Base-by-base conservation (phyloP, 495 filamentous ascomycete species). In the Trichoderma asperelloides region DNA sequence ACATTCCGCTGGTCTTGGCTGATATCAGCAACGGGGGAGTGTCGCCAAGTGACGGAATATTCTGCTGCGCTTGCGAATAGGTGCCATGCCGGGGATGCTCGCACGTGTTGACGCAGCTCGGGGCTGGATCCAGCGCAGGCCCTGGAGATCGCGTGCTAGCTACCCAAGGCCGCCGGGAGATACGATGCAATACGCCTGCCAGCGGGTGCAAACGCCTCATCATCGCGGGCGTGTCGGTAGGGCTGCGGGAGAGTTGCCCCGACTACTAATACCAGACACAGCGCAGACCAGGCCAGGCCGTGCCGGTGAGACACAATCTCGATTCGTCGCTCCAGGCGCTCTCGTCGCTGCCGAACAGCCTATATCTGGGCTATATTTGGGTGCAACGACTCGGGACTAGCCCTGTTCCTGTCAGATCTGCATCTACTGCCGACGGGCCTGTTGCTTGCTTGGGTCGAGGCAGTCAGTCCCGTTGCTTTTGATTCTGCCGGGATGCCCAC, bases 341-440 rank as follows among this genome's bases (percentile, higher is more conserved):
- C 23, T 5, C 27, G 28, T 60, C 55, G 33, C 33, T 37, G 33
- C 33, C 33, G 33, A 37, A 37, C 33, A 37, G 33, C 33, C 33
- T 60, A 60, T 25, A 8, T 57, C 8, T 51, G 47, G 47, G n/a
- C 49, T 57, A 27, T 28, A 60, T 23, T 21, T 51, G 47, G 21
- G 3, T 21, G 11, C 47, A 18, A 60, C n/a, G 49, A 5, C 55
- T 60, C 6, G 15, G n/a, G 15, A 47, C 43, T 47, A 60, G 55
- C 55, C 55, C 55, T 60, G 55, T 60, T 60, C 55, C 55, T 60
- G 55, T 60, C 55, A 60, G 55, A 60, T 60, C 55, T 60, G 55
- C 55, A 60, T 60, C 55, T 28, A 13, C 11, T 60, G 55, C 55
- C 55, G 55, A 60, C 55, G 25, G 27, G 55, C 55, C 55, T 21